Evolutionary conservation across 768 basidiomycete species (phyloP).

Genomic region (Panaeolus papilionaceus): DNA sequence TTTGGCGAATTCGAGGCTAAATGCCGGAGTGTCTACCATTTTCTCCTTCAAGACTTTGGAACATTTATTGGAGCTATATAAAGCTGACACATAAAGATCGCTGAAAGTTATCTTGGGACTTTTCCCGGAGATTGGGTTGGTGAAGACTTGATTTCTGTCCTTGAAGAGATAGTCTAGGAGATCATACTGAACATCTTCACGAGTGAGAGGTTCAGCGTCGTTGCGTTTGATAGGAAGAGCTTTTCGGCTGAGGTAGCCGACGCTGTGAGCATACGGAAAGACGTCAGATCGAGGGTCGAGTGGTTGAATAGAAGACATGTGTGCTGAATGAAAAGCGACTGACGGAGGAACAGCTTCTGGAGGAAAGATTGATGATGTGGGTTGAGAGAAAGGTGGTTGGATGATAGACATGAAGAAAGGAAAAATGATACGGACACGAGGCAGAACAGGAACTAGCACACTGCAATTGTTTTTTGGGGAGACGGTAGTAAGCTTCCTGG

Average conservation of each 20-base stretch:
- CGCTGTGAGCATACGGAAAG: constrained; percentile 38
- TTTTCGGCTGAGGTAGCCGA: constrained; percentile 69
- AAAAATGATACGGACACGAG: constrained; percentile 39
- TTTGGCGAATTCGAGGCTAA: constrained; percentile 75
- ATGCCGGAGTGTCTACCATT: constrained; percentile 82
- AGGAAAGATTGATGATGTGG: constrained; percentile 44
- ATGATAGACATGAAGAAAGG: constrained; percentile 55
- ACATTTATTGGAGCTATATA: constrained; percentile 83
- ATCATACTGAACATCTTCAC: constrained; percentile 88
- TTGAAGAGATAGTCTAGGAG: constrained; percentile 82
- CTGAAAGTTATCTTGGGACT: constrained; percentile 71
- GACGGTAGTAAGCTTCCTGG: constrained; percentile 6
- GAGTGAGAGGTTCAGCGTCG: constrained; percentile 83
- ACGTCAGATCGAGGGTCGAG: constrained; percentile 17
- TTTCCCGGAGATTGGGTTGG: constrained; percentile 60
- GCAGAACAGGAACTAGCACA: constrained; percentile 31
- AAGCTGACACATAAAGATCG: constrained; percentile 83
- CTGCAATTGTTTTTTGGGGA: constrained; percentile 16
- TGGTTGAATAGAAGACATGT: constrained; percentile 22
- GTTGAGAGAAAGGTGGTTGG: constrained; percentile 39
- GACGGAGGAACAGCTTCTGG: constrained; percentile 62
- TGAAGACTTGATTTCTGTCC: constrained; percentile 72
- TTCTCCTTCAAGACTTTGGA: constrained; percentile 90
- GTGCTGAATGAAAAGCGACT: constrained; percentile 30
- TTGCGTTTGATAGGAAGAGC: constrained; percentile 82